phyloP scores from a whole-genome alignment of 306 rosid species.

The Benincasa hispida region DNA sequence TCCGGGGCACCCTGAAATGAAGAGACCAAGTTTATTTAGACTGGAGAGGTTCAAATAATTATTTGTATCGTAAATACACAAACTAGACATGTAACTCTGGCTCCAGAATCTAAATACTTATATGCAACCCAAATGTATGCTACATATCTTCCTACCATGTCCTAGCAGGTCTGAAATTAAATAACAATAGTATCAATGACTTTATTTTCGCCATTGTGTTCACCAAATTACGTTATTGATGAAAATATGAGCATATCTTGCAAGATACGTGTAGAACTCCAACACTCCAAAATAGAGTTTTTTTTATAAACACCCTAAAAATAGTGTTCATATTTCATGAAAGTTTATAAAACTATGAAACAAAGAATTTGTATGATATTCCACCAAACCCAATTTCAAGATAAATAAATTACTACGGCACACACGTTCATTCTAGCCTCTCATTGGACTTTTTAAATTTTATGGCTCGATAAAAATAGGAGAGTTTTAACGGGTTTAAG shows the following conservation, averaged over 20 bases:
- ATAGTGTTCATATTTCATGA: background rate
- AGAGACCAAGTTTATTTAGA: background rate
- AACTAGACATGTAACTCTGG: background rate
- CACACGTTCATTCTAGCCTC: background rate
- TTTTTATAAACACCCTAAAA: background rate
- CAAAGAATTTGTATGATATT: background rate
- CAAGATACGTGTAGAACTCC: background rate
- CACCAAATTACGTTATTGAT: background rate
- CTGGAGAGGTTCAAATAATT: background rate
- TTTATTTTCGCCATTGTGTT: background rate
- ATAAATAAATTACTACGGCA: background rate
- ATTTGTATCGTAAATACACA: background rate
- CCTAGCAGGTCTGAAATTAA: background rate
- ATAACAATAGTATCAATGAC: background rate
- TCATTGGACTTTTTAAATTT: background rate
- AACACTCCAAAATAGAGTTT: background rate
- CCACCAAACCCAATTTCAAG: background rate
- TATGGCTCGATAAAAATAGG: background rate
- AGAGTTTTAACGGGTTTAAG: background rate
- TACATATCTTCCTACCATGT: background rate
- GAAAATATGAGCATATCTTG: background rate
- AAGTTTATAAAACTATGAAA: background rate
- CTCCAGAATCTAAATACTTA: background rate
- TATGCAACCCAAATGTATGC: background rate
- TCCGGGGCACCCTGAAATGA: slow-evolving; percentile 94